These are phyloP conservation scores for Gelatoporia subvermispora DNA, from an alignment of 768 basidiomycete species.

Conservation along the genomic window DNA sequence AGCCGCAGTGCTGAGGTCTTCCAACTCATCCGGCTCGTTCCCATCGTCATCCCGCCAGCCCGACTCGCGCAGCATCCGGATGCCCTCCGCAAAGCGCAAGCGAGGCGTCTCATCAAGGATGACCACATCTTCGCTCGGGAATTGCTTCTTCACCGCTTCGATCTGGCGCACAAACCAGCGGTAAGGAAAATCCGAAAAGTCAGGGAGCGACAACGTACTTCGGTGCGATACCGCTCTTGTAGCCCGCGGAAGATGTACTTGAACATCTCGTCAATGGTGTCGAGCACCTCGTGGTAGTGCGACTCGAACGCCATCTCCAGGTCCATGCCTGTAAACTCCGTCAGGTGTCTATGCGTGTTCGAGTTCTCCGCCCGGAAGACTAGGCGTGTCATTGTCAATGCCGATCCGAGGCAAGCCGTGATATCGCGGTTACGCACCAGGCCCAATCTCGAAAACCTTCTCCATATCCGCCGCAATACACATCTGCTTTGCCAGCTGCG, in stretches of 20 bases:
- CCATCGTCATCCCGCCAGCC: constrained; percentile 34
- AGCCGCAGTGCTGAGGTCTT: constrained; percentile 81
- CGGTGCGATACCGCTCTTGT: constrained; percentile 64
- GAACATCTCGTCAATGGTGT: constrained; percentile 82
- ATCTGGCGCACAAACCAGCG: constrained; percentile 13
- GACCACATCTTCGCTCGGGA: constrained; percentile 50
- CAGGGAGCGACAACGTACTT: constrained; percentile 45
- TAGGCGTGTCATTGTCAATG: constrained; percentile 22
- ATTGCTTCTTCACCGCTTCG: constrained; percentile 41
- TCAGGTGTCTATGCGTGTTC: constrained; percentile 96
- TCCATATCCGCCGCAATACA: constrained; percentile 98
- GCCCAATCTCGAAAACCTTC: constrained; percentile 93
- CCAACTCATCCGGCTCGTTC: constrained; percentile 32
- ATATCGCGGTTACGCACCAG: constrained; percentile 20
- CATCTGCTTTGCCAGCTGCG: constrained; percentile 99
- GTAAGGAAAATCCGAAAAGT: neutral
- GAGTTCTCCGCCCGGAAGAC: constrained; percentile 98
- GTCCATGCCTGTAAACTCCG: constrained; percentile 97
- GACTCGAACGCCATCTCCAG: constrained; percentile 98
- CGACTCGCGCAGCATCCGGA: constrained; percentile 46
- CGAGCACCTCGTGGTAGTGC: constrained; percentile 96
- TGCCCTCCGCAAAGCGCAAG: constrained; percentile 45
- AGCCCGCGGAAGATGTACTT: constrained; percentile 83
- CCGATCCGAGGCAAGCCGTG: neutral
- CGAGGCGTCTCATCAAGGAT: constrained; percentile 52